Conservation (phyloP, 1,284 basidiomycete species). For the Cryptococcus sp. region DNA sequence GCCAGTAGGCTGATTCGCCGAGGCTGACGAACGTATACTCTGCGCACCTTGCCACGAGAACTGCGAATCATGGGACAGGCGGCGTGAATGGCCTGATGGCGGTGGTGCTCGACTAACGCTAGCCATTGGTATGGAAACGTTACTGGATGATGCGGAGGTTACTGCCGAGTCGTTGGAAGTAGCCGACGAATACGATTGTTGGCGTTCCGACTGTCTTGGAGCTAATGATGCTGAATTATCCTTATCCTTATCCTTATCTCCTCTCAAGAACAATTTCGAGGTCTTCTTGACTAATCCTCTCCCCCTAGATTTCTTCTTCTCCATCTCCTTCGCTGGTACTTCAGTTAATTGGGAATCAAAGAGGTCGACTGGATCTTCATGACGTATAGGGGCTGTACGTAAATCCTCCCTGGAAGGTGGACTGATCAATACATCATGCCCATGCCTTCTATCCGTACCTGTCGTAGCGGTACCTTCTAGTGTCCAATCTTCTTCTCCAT, state of each 20-base stretch:
- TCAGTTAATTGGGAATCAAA: conserved; percentile 22
- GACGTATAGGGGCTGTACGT: neutral
- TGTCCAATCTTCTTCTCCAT: conserved; percentile 40
- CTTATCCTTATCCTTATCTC: conserved; percentile 20
- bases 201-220: conserved; percentile 17
- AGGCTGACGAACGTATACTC: no score
- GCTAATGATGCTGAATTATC: conserved; percentile 12
- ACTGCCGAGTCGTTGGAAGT: conserved; percentile 25
- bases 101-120: conserved; percentile 1
- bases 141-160: conserved; percentile 1
- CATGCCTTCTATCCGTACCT: neutral
- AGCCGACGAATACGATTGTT: conserved; percentile 34
- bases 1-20: no score
- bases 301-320: conserved; percentile 27
- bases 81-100: conserved; percentile 17
- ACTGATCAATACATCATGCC: neutral
- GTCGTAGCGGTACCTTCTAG: conserved; percentile 21
- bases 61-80: conserved; percentile 30
- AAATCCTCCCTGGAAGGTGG: neutral
- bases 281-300: conserved; percentile 42
- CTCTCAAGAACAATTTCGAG: conserved; percentile 30
- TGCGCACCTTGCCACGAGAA: conserved; percentile 19
- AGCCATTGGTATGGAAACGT: neutral
- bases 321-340: conserved; percentile 15
- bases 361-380: neutral